Evolutionary conservation across 768 basidiomycete genomes (phyloP).

Genomic region (Auricularia auricula-judae): DNA sequence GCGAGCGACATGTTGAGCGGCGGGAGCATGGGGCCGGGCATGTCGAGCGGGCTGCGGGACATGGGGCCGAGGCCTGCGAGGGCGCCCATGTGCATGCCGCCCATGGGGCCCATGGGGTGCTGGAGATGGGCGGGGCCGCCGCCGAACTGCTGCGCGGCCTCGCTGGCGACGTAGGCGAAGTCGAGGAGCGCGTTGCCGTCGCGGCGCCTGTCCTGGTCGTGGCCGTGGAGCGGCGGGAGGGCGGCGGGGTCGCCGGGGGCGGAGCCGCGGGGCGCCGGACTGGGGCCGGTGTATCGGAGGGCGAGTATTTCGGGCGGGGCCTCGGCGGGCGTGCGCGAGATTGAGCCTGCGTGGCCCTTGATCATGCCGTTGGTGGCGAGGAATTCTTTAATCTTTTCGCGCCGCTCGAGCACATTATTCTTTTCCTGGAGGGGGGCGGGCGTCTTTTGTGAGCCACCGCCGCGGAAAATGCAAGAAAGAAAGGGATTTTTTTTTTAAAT

Average conservation of each 20-base stretch:
- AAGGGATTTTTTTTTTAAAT: too few relatives aligned
- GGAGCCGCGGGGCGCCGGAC: constrained; percentile 1
- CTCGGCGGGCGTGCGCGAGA: constrained; percentile 3
- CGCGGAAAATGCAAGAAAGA: background rate
- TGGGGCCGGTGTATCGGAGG: background rate
- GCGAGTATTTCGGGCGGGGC: background rate
- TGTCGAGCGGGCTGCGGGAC: background rate
- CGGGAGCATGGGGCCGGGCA: background rate
- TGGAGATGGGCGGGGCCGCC: background rate
- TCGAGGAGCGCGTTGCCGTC: constrained; percentile 24
- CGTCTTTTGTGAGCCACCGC: constrained; percentile 2
- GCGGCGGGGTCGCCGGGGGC: background rate
- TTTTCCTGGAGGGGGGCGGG: constrained; percentile 38
- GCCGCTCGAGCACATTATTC: constrained; percentile 52
- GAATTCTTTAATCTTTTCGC: constrained; percentile 71
- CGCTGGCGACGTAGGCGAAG: constrained; percentile 26
- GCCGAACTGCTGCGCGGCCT: background rate
- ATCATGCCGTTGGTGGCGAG: constrained; percentile 80
- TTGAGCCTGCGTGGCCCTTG: constrained; percentile 69
- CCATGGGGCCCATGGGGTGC: background rate
- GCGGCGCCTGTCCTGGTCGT: constrained; percentile 21
- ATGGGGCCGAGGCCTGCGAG: background rate
- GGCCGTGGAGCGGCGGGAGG: constrained; percentile 40
- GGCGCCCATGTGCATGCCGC: background rate
- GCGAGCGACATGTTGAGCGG: background rate